Evolutionary conservation across 139 green algal genomes (phyloP).

Genomic region (Picochlorum sp.): DNA sequence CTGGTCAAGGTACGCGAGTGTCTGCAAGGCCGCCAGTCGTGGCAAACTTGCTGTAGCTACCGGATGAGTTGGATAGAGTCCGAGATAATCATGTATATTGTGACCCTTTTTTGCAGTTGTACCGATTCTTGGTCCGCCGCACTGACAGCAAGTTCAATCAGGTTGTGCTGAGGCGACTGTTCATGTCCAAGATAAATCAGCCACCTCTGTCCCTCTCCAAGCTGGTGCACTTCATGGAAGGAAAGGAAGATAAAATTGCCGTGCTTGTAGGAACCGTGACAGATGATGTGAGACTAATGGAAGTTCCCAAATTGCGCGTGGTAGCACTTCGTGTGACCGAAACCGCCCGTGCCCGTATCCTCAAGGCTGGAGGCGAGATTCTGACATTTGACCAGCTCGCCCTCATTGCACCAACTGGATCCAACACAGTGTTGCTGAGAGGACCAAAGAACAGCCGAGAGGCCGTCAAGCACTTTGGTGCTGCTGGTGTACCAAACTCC

Average conservation of each 20-base stretch:
- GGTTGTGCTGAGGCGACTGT: slow-evolving; percentile 93
- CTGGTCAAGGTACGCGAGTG: slow-evolving; percentile 87
- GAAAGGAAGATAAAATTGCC: slow-evolving; percentile 87
- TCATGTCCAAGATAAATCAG: slow-evolving; percentile 90
- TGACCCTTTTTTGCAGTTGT: slow-evolving; percentile 69
- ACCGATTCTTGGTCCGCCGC: slow-evolving; percentile 89
- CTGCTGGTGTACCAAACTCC: slow-evolving; percentile 75
- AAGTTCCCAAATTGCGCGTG: slow-evolving; percentile 83
- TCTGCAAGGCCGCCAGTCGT: not conserved
- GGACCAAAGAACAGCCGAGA: slow-evolving; percentile 91
- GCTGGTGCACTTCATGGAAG: slow-evolving; percentile 82
- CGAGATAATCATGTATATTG: not conserved
- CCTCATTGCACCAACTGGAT: slow-evolving; percentile 79
- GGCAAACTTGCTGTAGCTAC: too few species aligned
- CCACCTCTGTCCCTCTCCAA: slow-evolving; percentile 91
- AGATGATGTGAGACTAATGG: slow-evolving; percentile 81
- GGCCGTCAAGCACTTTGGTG: slow-evolving; percentile 96
- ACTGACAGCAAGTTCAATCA: slow-evolving; percentile 95
- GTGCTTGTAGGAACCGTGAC: slow-evolving; percentile 92
- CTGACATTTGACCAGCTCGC: slow-evolving; percentile 99
- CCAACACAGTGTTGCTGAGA: slow-evolving; percentile 84
- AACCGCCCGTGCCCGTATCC: slow-evolving; percentile 91
- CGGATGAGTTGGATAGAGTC: not conserved
- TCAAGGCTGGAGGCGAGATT: slow-evolving; percentile 91
- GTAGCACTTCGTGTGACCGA: slow-evolving; percentile 89